phyloP scores from a whole-genome alignment of 106 monocot genomes.

The Dendrobium officinale region DNA sequence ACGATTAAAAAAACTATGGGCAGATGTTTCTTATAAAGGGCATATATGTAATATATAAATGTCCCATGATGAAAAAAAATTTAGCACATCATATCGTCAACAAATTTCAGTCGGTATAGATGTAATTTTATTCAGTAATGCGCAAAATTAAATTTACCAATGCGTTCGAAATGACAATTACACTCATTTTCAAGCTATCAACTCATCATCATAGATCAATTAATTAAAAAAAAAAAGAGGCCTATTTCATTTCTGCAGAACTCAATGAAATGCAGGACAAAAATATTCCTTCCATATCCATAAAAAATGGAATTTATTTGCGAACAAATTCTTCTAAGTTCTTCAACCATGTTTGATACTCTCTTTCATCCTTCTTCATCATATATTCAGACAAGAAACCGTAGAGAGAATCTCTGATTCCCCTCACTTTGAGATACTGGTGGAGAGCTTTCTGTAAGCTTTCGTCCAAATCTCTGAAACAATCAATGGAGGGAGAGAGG shows the following conservation, averaged over 20 bases:
- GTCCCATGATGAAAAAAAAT: too few species aligned
- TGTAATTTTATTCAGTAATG: neutral
- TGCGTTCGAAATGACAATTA: too few species aligned
- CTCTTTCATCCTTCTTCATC: constrained; percentile 55
- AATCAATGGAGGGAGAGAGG: neutral
- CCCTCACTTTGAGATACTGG: constrained; percentile 51
- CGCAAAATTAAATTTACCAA: too few species aligned
- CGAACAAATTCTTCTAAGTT: constrained; percentile 53
- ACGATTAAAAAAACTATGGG: too few species aligned
- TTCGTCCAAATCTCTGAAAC: constrained; percentile 60
- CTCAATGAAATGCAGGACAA: neutral
- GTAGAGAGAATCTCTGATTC: constrained; percentile 36
- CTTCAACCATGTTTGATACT: constrained; percentile 56
- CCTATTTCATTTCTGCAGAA: neutral
- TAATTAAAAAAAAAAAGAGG: neutral
- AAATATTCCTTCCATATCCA: neutral
- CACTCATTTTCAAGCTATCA: too few species aligned
- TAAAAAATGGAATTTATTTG: constrained; percentile 11
- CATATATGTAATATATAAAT: too few species aligned
- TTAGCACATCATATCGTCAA: too few species aligned
- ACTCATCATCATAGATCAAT: too few species aligned
- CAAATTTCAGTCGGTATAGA: too few species aligned
- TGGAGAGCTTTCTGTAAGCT: constrained; percentile 49
- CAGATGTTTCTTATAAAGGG: too few species aligned
- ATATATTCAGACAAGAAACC: constrained; percentile 53